Conservation (phyloP, 2,329 filamentous ascomycete genomes). For the Pleurostoma richardsiae region DNA sequence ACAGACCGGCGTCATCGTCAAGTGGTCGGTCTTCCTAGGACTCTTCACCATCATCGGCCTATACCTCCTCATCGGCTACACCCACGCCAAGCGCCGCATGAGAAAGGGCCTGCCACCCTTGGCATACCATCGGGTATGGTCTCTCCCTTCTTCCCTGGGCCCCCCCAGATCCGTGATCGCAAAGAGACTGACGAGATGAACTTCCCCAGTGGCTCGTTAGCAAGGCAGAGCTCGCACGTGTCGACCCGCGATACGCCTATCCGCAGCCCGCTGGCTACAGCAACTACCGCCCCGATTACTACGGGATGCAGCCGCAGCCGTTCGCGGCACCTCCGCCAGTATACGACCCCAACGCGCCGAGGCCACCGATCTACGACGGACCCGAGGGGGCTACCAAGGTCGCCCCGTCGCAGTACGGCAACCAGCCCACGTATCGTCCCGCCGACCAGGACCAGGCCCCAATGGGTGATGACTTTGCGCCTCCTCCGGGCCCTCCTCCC, state of each 20-base stretch:
- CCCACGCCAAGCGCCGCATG: conserved; percentile 64
- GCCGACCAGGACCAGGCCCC: conserved; percentile 8
- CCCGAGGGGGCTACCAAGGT: conserved; percentile 46
- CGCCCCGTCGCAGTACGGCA: conserved; percentile 42
- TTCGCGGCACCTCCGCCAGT: conserved; percentile 50
- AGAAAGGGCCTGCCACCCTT: conserved; percentile 61
- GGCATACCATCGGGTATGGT: conserved; percentile 62
- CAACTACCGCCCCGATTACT: conserved; percentile 32
- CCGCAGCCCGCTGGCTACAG: conserved; percentile 30
- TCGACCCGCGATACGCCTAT: conserved; percentile 45
- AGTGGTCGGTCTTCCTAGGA: conserved; percentile 64
- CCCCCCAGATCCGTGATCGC: not conserved
- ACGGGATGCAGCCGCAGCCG: conserved; percentile 45
- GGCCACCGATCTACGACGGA: conserved; percentile 51
- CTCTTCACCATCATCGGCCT: conserved; percentile 53
- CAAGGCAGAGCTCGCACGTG: conserved; percentile 35
- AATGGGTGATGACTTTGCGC: conserved; percentile 26
- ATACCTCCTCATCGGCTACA: conserved; percentile 64
- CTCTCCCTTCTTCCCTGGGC: not conserved
- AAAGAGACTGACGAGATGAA: not conserved
- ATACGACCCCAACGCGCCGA: conserved; percentile 47
- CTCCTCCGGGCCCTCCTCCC: conserved; percentile 46
- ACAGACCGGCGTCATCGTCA: conserved; percentile 60
- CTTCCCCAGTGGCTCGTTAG: conserved; percentile 45
- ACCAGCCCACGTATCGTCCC: conserved; percentile 20